Evolutionary conservation across 345 rosid species (phyloP).

Genomic region (Eucalyptus erythrocorys): DNA sequence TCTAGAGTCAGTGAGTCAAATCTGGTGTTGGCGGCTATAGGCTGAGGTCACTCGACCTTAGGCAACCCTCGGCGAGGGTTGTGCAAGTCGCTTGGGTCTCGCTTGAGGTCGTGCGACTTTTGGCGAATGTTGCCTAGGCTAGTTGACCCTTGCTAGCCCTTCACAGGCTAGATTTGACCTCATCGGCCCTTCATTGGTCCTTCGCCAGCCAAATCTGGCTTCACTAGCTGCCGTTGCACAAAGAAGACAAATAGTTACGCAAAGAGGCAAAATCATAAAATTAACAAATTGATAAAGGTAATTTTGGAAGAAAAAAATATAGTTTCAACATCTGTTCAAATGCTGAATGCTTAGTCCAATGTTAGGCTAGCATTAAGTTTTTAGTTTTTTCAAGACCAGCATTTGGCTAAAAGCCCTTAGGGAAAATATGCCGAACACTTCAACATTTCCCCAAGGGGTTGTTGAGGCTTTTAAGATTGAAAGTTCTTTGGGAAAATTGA

Average conservation of each 20-base stretch:
- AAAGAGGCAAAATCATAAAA: accelerated
- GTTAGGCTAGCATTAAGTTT: accelerated
- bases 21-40: accelerated
- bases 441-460: accelerated
- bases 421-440: too few species aligned
- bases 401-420: accelerated
- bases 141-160: accelerated
- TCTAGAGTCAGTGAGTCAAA: accelerated
- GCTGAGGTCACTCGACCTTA: accelerated
- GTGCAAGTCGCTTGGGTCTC: accelerated
- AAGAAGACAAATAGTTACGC: accelerated
- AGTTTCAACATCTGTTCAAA: accelerated
- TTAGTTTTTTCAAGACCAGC: accelerated
- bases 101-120: accelerated
- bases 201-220: too few species aligned
- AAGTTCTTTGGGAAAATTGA: accelerated
- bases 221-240: accelerated
- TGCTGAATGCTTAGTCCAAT: accelerated
- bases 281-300: accelerated
- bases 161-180: accelerated
- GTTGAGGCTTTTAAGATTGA: accelerated
- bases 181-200: accelerated
- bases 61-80: too few species aligned
- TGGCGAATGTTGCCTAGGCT: accelerated
- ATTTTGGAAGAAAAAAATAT: too few species aligned